phyloP scores from a whole-genome alignment of 768 basidiomycete genomes.

The Lyophyllum semitale region DNA sequence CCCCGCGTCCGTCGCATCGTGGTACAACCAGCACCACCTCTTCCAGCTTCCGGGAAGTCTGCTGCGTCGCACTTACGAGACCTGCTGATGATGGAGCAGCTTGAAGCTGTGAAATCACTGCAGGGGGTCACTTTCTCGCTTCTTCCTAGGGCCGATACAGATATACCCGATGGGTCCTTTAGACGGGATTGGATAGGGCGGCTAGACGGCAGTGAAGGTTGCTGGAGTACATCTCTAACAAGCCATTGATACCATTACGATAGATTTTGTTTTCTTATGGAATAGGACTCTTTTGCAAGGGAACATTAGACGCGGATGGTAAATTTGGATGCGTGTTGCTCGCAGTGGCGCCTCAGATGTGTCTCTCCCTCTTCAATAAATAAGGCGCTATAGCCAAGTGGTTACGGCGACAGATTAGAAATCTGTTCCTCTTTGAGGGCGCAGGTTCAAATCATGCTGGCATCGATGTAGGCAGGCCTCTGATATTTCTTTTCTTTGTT shows the following conservation, averaged over 20 bases:
- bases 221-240: conserved; percentile 5
- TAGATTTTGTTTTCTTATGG: too few relatives aligned
- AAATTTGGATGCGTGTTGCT: too few relatives aligned
- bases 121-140: conserved; percentile 9
- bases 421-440: conserved; percentile 51
- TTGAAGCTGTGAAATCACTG: conserved; percentile 19
- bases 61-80: conserved; percentile 24
- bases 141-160: conserved; percentile 3
- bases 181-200: conserved; percentile 22
- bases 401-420: conserved; percentile 79
- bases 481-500: neutral
- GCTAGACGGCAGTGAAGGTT: conserved; percentile 14
- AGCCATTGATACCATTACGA: neutral
- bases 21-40: conserved; percentile 29
- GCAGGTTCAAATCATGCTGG: conserved; percentile 60
- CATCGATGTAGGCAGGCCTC: conserved; percentile 28
- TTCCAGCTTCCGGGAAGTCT: conserved; percentile 9
- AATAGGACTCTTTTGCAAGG: too few relatives aligned
- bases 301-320: too few relatives aligned
- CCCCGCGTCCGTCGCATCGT: conserved; percentile 20
- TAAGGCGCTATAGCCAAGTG: conserved; percentile 73
- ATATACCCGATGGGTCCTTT: conserved; percentile 7
- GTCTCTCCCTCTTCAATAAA: too few relatives aligned
- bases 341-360: too few relatives aligned
- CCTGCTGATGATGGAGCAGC: conserved; percentile 27